phyloP scores from a whole-genome alignment of 192 early-diverging fungal genomes.

The Backusella liffmaniae region DNA sequence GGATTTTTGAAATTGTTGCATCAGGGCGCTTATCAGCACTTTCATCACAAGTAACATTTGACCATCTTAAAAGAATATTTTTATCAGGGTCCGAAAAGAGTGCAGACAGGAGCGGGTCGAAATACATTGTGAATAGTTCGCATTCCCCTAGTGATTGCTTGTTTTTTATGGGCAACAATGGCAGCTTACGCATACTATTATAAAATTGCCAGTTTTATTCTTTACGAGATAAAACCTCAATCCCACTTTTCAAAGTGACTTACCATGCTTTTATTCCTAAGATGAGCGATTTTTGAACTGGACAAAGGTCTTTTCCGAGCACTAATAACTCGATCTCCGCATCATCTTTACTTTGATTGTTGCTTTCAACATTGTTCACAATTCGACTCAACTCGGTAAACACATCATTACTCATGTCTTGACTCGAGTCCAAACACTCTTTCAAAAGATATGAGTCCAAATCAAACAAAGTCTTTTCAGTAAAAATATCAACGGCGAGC shows the following conservation, averaged over 20 bases:
- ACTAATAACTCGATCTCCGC: too few species aligned
- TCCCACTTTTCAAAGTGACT: conserved; percentile 14
- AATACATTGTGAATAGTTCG: conserved; percentile 25
- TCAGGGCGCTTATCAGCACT: conserved; percentile 17
- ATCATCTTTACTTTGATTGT: too few species aligned
- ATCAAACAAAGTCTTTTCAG: too few species aligned
- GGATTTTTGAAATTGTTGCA: conserved; percentile 18
- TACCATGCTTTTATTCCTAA: conserved; percentile 14
- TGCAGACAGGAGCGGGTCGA: conserved; percentile 18
- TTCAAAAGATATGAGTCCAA: too few species aligned
- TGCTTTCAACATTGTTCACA: too few species aligned
- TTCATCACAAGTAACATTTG: conserved; percentile 13
- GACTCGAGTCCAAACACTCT: too few species aligned
- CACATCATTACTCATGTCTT: too few species aligned
- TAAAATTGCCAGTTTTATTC: neutral
- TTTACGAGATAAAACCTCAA: conserved; percentile 7
- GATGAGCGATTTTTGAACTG: neutral
- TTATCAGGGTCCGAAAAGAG: conserved; percentile 21
- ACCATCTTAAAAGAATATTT: conserved; percentile 26
- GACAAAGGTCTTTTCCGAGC: too few species aligned
- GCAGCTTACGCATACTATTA: conserved; percentile 19
- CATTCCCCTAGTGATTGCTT: conserved; percentile 20
- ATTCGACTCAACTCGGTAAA: too few species aligned
- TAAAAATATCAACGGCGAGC: too few species aligned
- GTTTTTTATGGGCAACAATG: conserved; percentile 9